Base-by-base conservation (phyloP, 2,329 filamentous ascomycete species). In the Shiraia sp. region DNA sequence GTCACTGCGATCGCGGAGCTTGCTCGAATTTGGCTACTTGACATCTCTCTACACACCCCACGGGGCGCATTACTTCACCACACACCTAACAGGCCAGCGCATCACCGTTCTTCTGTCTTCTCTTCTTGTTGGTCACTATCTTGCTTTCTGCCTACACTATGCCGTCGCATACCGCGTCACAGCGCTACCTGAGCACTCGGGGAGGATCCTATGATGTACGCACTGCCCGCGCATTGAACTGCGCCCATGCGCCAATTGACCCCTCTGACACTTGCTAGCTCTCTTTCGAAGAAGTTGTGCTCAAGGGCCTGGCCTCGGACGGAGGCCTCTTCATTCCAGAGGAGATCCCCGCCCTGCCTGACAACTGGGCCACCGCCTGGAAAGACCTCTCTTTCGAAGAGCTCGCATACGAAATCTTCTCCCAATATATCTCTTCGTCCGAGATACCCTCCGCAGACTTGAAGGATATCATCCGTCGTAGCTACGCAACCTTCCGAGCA, bases 241-340 rank as follows among this genome's bases (percentile, higher is more conserved):
- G 13, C 16, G 25, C 23, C 31, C 15, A 19, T n/a, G 10, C 32
- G 15, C 33, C 34, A 22, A 32, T 34, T 26, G 40, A 14, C 23
- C 9, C 13, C 48, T 35, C 55, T 63, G 36, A 65, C 43, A 19
- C 12, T 14, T n/a, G 32, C 28, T 49, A 91, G 87, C 79, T 95
- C 57, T 91, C 89, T 37, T 96, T 96, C 69, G 91, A 96, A 72
- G 85, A 90, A 39, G 90, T 90, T 32, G 90, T 96, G 28, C 78
- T 96, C 53, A 95, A 95, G 71, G 90, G 90, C 31, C 83, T 96
- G 42, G 90, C 90, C 44, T 78, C 81, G 32, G 91, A 96, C 63
- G 89, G 90, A 44, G 91, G 91, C 38, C 83, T 96, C 19, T 96
- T 92, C 75, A 86, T 96, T 50, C 91, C 91, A 29, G 86, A 96